A percentile compares a stretch with the other conserved stretches of the same genome.
Conservation (phyloP, 768 basidiomycete species). For the Cyclocybe aegerita region DNA sequence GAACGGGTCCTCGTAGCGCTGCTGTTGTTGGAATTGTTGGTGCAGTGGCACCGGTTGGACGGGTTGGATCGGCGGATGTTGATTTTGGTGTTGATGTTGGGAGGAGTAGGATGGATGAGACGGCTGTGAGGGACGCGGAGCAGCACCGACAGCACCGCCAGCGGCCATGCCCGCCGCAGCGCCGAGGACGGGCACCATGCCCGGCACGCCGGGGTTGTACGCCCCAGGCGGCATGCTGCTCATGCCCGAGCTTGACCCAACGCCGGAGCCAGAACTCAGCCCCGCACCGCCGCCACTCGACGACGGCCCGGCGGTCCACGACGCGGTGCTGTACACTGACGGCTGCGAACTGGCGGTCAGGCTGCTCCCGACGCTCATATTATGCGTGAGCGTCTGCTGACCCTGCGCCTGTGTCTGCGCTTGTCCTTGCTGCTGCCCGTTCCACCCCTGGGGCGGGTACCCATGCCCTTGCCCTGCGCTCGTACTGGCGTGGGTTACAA, state of each 20-base stretch:
- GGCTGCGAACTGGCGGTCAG: background rate
- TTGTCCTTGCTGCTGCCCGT: too few relatives aligned
- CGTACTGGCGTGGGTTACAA: too few relatives aligned
- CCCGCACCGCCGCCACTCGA: background rate
- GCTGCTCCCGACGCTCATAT: constrained; percentile 8
- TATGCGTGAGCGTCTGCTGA: constrained; percentile 7
- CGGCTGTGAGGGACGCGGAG: too few relatives aligned
- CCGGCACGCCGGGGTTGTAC: constrained; percentile 5
- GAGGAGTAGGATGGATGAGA: too few relatives aligned
- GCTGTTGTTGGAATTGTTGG: background rate
- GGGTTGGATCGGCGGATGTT: too few relatives aligned
- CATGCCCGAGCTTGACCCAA: too few relatives aligned
- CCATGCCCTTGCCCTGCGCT: constrained; percentile 8
- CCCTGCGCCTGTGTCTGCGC: too few relatives aligned
- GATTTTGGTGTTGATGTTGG: too few relatives aligned
- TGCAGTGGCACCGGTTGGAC: too few relatives aligned
- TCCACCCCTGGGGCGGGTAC: background rate
- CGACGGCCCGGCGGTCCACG: background rate
- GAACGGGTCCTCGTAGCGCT: constrained; percentile 20
- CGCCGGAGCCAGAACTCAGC: background rate
- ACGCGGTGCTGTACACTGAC: background rate
- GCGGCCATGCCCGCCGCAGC: constrained; percentile 6
- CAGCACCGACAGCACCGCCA: background rate
- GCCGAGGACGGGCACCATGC: constrained; percentile 7
- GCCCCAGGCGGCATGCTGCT: background rate